Evolutionary conservation across 2,329 filamentous ascomycete genomes (phyloP).

Genomic region (Talaromyces pinophilus): DNA sequence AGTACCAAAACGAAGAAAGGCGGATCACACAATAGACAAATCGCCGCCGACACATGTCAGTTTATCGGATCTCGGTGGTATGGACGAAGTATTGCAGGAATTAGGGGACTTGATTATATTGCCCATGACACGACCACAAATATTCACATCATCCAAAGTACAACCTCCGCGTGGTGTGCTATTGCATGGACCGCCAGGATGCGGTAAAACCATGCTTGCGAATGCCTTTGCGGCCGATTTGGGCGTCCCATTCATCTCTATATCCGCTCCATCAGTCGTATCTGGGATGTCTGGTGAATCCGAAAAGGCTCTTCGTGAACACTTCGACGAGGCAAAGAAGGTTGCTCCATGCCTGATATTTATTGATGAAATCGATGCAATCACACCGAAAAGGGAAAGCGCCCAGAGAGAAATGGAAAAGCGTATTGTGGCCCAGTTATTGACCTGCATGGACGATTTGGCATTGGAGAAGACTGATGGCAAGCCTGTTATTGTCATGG

Average conservation of each 20-base stretch:
- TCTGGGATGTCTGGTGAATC: constrained; percentile 88
- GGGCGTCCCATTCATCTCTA: constrained; percentile 74
- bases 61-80: constrained; percentile 72
- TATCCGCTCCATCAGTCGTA: constrained; percentile 79
- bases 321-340: constrained; percentile 84
- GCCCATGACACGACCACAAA: constrained; percentile 68
- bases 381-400: constrained; percentile 81
- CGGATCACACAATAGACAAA: constrained; percentile 58
- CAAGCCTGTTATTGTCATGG: constrained; percentile 83
- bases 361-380: constrained; percentile 88
- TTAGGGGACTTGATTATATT: constrained; percentile 71
- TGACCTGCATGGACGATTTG: constrained; percentile 83
- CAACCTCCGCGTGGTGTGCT: constrained; percentile 73
- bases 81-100: constrained; percentile 69
- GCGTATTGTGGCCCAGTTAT: constrained; percentile 77
- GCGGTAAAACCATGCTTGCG: constrained; percentile 82
- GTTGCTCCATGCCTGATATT: constrained; percentile 88
- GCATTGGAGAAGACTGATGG: constrained; percentile 69
- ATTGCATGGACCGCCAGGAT: constrained; percentile 80
- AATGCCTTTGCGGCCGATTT: constrained; percentile 76
- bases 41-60: constrained; percentile 67
- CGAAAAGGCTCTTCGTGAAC: constrained; percentile 79
- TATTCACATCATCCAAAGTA: constrained; percentile 65
- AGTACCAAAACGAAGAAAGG: constrained; percentile 65
- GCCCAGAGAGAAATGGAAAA: constrained; percentile 88